Evolutionary conservation across 768 basidiomycete genomes (phyloP).

Genomic region (Mycena maculata): DNA sequence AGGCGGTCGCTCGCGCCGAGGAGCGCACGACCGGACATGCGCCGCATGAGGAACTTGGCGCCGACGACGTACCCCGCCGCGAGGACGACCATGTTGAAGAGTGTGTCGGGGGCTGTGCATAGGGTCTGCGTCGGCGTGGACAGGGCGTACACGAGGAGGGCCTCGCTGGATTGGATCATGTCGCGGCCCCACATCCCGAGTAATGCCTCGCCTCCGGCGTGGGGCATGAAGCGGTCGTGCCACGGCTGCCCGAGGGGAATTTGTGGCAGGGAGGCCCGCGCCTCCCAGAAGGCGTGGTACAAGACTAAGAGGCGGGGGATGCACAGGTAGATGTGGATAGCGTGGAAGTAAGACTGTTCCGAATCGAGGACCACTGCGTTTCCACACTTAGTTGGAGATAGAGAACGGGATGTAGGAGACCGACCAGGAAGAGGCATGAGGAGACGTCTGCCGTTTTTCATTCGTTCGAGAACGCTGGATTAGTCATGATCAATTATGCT

Average conservation of each 20-base stretch:
- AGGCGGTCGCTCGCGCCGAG: constrained; percentile 23
- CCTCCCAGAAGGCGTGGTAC: constrained; percentile 12
- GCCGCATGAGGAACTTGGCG: constrained; percentile 45
- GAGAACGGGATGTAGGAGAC: not conserved
- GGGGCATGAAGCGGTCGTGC: not conserved
- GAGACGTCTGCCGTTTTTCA: not conserved
- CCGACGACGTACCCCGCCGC: constrained; percentile 44
- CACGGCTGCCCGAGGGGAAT: not conserved
- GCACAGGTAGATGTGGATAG: not conserved
- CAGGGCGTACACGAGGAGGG: constrained; percentile 18
- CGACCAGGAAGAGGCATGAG: constrained; percentile 17
- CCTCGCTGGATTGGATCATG: constrained; percentile 15
- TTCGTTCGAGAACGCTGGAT: constrained; percentile 7
- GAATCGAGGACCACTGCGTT: constrained; percentile 4
- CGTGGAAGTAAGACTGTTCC: constrained; percentile 21
- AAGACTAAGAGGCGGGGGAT: constrained; percentile 16
- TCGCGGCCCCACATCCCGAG: constrained; percentile 6
- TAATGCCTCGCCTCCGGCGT: not conserved
- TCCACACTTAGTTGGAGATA: not conserved
- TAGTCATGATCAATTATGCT: not conserved
- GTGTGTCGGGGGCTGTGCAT: constrained; percentile 26
- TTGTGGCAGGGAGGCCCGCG: not conserved
- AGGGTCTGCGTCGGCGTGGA: not conserved
- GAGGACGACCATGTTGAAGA: constrained; percentile 48
- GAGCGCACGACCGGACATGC: not conserved